phyloP scores from a whole-genome alignment of 441 rosid species.

The Bocquillonia castaneifolia region DNA sequence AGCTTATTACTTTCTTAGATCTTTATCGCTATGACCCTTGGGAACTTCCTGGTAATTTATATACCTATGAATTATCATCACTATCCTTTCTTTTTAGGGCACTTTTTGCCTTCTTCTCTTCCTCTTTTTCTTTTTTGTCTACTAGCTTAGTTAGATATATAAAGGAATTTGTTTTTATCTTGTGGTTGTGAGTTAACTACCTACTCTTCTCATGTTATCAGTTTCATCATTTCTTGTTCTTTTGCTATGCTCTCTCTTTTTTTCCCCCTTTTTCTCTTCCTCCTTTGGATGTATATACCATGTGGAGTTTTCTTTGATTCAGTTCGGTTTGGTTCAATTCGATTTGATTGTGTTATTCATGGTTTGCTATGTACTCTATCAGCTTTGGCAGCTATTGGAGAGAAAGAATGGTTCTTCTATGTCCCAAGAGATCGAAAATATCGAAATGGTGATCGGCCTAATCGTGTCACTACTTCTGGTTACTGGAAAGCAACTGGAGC shows the following conservation, averaged over 20 bases:
- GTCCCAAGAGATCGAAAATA: constrained; percentile 95
- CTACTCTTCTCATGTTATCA: too few relatives aligned
- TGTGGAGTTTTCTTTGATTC: neutral
- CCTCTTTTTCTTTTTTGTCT: neutral
- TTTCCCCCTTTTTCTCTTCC: too few relatives aligned
- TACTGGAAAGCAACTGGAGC: constrained; percentile 99
- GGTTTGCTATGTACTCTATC: neutral
- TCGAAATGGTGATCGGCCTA: constrained; percentile 92
- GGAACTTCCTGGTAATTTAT: constrained; percentile 94
- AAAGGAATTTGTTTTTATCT: neutral
- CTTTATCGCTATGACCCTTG: constrained; percentile 99
- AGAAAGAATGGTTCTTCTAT: constrained; percentile 98
- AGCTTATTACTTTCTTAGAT: constrained; percentile 95
- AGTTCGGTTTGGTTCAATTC: neutral
- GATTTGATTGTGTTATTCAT: neutral
- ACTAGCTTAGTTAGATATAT: neutral
- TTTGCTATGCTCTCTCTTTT: neutral
- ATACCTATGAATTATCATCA: too few relatives aligned
- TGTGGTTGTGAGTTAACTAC: neutral
- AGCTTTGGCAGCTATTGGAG: constrained; percentile 96
- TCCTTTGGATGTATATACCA: neutral
- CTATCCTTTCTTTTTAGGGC: neutral
- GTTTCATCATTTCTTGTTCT: neutral
- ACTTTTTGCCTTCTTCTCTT: neutral
- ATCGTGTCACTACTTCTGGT: constrained; percentile 91